Evolutionary conservation across 2,329 filamentous ascomycete species (phyloP).

Genomic region (Aspergillus sp.): DNA sequence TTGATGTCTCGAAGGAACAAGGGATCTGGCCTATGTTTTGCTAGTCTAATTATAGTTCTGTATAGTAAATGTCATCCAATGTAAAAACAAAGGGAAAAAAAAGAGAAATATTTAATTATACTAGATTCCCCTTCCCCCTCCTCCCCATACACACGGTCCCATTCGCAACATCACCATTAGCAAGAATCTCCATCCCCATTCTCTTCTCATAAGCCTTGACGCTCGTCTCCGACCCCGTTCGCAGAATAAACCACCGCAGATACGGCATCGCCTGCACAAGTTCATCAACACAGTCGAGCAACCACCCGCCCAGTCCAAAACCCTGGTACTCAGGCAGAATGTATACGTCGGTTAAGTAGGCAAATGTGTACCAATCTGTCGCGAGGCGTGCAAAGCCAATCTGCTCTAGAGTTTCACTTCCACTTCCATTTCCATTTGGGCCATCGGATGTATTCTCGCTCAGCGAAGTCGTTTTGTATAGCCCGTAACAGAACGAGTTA

Average conservation of each 20-base stretch:
- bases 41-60: too few species aligned
- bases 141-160: constrained; percentile 11
- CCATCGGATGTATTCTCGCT: background rate
- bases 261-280: constrained; percentile 56
- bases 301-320: constrained; percentile 63
- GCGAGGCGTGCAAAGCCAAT: constrained; percentile 64
- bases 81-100: too few species aligned
- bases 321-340: constrained; percentile 60
- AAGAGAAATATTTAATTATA: background rate
- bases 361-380: constrained; percentile 68
- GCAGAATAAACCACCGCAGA: constrained; percentile 59
- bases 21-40: too few species aligned
- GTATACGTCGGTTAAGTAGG: constrained; percentile 70
- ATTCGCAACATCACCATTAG: background rate
- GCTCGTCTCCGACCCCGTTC: constrained; percentile 22
- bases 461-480: constrained; percentile 43
- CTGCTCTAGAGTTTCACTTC: constrained; percentile 25
- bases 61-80: too few species aligned
- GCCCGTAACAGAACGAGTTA: constrained; percentile 60
- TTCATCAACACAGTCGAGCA: constrained; percentile 62
- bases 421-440: constrained; percentile 1
- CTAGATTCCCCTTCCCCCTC: constrained; percentile 10
- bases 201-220: constrained; percentile 22
- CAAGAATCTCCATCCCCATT: constrained; percentile 20
- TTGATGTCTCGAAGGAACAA: too few species aligned